Conservation (phyloP, 2,329 filamentous ascomycete species). For the Thyridium curvatum region DNA sequence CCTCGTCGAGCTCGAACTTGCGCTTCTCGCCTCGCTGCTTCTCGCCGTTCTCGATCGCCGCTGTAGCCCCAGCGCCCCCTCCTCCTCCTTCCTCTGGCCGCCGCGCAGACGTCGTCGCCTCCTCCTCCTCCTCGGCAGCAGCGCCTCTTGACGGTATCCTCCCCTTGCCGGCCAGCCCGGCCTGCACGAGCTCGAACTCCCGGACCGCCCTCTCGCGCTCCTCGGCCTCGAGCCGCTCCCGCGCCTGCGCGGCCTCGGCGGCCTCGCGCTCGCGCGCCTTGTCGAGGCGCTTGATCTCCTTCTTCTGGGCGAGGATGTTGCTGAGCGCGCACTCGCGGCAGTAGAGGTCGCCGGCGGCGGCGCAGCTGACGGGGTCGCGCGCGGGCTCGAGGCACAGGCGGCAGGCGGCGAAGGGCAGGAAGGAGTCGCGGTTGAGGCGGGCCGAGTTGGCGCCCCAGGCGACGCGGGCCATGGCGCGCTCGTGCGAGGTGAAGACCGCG, state of each 20-base stretch:
- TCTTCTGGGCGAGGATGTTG: slow-evolving; percentile 85
- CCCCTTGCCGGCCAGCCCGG: slow-evolving; percentile 44
- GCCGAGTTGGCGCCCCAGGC: slow-evolving; percentile 78
- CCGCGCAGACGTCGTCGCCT: too few relatives aligned
- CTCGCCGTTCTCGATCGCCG: slow-evolving; percentile 25
- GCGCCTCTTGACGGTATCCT: slow-evolving; percentile 11
- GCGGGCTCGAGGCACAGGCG: slow-evolving; percentile 79
- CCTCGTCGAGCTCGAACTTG: slow-evolving; percentile 75
- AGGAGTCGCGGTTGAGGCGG: slow-evolving; percentile 84
- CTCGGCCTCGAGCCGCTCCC: slow-evolving; percentile 59
- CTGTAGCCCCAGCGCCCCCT: slow-evolving; percentile 16
- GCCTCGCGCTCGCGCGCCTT: slow-evolving; percentile 56
- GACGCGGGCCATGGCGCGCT: slow-evolving; percentile 73
- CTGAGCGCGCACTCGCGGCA: slow-evolving; percentile 89
- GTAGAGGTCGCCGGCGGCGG: slow-evolving; percentile 74
- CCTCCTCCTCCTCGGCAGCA: slow-evolving; percentile 19
- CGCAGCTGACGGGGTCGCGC: slow-evolving; percentile 76
- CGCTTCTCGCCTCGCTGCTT: slow-evolving; percentile 48
- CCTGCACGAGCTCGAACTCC: slow-evolving; percentile 82
- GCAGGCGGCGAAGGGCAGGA: slow-evolving; percentile 86
- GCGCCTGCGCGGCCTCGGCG: slow-evolving; percentile 56
- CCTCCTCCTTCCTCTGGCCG: slow-evolving; percentile 10
- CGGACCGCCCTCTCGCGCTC: slow-evolving; percentile 62
- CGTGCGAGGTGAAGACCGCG: slow-evolving; percentile 89
- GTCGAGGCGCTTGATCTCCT: slow-evolving; percentile 81